Percentiles rank a stretch among this genome's conserved stretches.
These are phyloP conservation scores for Russula brevipes DNA, from an alignment of 768 basidiomycete genomes.

Conservation along the genomic window DNA sequence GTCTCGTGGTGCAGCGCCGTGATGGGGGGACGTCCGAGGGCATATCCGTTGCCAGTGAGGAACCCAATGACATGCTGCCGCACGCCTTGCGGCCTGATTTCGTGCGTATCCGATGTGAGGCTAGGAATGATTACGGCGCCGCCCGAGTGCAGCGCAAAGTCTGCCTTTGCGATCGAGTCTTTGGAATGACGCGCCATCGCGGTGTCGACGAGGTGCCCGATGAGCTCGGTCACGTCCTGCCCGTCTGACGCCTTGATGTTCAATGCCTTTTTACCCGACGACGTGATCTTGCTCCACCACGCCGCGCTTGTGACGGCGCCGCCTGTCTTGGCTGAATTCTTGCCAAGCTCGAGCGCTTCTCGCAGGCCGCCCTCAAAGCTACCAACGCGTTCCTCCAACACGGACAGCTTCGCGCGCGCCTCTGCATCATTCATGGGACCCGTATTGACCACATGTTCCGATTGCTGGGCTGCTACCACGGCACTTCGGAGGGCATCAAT, in stretches of 20 bases:
- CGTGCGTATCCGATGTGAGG: conserved; percentile 76
- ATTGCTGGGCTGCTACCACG: conserved; percentile 34
- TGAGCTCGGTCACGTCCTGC: conserved; percentile 63
- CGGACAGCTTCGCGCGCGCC: conserved; percentile 47
- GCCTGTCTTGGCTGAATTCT: conserved; percentile 39
- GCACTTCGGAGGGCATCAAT: conserved; percentile 19
- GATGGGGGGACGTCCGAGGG: conserved; percentile 76
- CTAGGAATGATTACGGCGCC: conserved; percentile 78
- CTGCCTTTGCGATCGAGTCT: conserved; percentile 74
- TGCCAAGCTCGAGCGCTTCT: conserved; percentile 67
- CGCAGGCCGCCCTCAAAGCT: conserved; percentile 58
- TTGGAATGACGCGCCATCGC: conserved; percentile 66
- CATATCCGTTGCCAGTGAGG: conserved; percentile 53
- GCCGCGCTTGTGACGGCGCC: conserved; percentile 37
- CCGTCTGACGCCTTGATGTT: conserved; percentile 73
- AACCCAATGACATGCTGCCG: conserved; percentile 46
- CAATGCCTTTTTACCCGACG: conserved; percentile 36
- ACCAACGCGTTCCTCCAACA: conserved; percentile 59
- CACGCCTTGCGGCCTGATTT: conserved; percentile 52
- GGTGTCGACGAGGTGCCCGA: conserved; percentile 70
- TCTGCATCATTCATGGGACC: conserved; percentile 45
- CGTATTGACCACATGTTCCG: conserved; percentile 14
- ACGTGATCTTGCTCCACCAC: conserved; percentile 67
- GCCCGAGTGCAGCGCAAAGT: conserved; percentile 80
- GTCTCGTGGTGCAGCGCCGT: conserved; percentile 83